A percentile compares a stretch with the other conserved stretches of the same genome.
These are phyloP conservation scores for Sporisorium scitamineum DNA, from an alignment of 1,284 basidiomycete species.

Conservation along the genomic window DNA sequence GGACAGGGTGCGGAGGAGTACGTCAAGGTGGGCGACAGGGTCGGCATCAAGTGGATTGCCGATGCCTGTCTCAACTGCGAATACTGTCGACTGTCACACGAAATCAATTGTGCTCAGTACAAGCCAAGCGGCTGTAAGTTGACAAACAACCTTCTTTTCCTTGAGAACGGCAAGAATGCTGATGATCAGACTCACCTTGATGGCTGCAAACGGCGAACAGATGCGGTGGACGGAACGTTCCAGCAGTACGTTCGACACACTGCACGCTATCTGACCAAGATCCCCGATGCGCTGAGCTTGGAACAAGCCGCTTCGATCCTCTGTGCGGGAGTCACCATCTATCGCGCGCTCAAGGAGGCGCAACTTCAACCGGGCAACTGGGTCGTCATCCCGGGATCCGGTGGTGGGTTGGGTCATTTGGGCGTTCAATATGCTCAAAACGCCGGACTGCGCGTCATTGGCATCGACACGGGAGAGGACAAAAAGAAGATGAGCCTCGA, in stretches of 20 bases:
- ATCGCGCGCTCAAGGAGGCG: slow-evolving; percentile 84
- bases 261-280: slow-evolving; percentile 76
- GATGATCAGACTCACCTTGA: background rate
- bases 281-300: slow-evolving; percentile 72
- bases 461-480: slow-evolving; percentile 81
- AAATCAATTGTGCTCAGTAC: slow-evolving; percentile 73
- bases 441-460: slow-evolving; percentile 77
- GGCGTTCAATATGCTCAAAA: slow-evolving; percentile 56
- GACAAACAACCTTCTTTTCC: background rate
- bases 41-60: slow-evolving; percentile 79
- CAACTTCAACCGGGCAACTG: slow-evolving; percentile 78
- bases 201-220: slow-evolving; percentile 37
- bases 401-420: slow-evolving; percentile 74
- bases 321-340: slow-evolving; percentile 82
- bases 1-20: slow-evolving; percentile 76
- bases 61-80: slow-evolving; percentile 80
- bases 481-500: slow-evolving; percentile 79
- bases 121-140: slow-evolving; percentile 69
- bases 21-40: slow-evolving; percentile 78
- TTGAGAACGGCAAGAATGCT: background rate
- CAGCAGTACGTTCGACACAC: slow-evolving; percentile 77
- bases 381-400: slow-evolving; percentile 83
- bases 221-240: slow-evolving; percentile 81
- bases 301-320: slow-evolving; percentile 84
- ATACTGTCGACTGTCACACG: slow-evolving; percentile 78